A percentile compares a stretch with the other conserved stretches of the same genome.
These are phyloP conservation scores for Solanum infundibuliforme DNA, from an alignment of 257 asterid genomes.

Conservation along the genomic window DNA sequence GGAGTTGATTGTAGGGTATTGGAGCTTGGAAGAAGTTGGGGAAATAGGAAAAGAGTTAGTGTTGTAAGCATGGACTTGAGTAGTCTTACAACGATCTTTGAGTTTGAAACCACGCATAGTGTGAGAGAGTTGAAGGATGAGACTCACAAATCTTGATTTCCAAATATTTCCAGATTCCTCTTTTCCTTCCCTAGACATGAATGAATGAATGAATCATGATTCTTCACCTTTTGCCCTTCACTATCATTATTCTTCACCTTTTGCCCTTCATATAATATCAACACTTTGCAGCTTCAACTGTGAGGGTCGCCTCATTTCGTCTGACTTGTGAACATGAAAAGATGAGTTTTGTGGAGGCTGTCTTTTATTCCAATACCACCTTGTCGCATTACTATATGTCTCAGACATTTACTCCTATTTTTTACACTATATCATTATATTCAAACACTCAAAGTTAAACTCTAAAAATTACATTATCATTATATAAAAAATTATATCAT, in stretches of 20 bases:
- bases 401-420: too few species aligned
- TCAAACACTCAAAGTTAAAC: too few species aligned
- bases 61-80: constrained; percentile 44
- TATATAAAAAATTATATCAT: too few species aligned
- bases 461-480: too few species aligned
- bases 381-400: background rate
- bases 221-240: background rate
- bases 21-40: constrained; percentile 1
- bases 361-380: background rate
- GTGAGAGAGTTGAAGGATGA: constrained; percentile 17
- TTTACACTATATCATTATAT: too few species aligned
- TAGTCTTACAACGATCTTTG: constrained; percentile 45
- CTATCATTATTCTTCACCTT: background rate
- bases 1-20: constrained; percentile 33
- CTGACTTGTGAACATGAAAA: background rate
- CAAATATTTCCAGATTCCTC: background rate
- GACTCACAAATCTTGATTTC: constrained; percentile 39
- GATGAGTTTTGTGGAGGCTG: background rate
- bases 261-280: background rate
- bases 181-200: constrained; percentile 33
- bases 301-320: background rate
- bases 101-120: constrained; percentile 32
- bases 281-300: background rate
- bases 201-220: background rate
- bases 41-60: constrained; percentile 4